Percentiles rank a stretch among this genome's conserved stretches.
Conservation (phyloP, 2,329 filamentous ascomycete genomes). For the Rutstroemia sp. region DNA sequence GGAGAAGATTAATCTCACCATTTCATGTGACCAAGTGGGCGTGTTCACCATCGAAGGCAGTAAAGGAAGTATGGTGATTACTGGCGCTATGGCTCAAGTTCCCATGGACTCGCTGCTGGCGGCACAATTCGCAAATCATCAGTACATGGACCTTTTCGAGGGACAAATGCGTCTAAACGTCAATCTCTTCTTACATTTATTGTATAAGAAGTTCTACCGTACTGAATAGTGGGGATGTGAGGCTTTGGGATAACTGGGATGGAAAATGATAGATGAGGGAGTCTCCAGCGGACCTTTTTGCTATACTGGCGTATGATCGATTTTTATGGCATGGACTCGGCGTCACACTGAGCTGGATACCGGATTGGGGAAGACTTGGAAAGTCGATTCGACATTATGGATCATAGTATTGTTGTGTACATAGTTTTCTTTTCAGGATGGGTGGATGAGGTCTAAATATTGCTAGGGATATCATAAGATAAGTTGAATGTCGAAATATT, state of each 20-base stretch:
- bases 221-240: constrained; percentile 38
- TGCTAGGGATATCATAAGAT: not conserved
- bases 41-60: constrained; percentile 89
- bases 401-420: constrained; percentile 22
- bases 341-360: constrained; percentile 16
- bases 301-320: constrained; percentile 7
- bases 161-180: constrained; percentile 83
- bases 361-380: not conserved
- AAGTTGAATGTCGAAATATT: no score
- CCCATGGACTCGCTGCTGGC: constrained; percentile 90
- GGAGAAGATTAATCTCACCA: constrained; percentile 89
- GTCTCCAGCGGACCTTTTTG: not conserved
- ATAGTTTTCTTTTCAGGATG: constrained; percentile 19
- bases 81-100: constrained; percentile 81
- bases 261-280: constrained; percentile 1
- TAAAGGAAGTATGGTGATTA: constrained; percentile 89
- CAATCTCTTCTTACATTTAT: constrained; percentile 89
- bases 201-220: constrained; percentile 98
- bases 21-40: constrained; percentile 88
- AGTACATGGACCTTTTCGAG: constrained; percentile 94
- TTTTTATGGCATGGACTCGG: constrained; percentile 20
- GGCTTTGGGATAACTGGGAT: not conserved
- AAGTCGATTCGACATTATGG: constrained; percentile 11
- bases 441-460: not conserved
- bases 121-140: constrained; percentile 93